Conservation (phyloP, 208 protist species). For the Porcisia deanei region DNA sequence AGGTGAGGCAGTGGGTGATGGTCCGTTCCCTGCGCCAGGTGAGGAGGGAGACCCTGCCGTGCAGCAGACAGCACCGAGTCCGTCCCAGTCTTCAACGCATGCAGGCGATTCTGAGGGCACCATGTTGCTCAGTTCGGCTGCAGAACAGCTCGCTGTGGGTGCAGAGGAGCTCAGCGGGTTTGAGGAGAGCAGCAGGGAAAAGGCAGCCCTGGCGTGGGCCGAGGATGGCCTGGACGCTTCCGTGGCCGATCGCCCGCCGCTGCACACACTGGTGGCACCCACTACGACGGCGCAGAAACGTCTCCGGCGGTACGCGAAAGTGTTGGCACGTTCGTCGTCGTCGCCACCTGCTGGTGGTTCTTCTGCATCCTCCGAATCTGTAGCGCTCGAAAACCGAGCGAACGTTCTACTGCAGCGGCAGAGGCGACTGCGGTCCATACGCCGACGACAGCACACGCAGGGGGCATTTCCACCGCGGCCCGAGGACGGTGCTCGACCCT, state of each 20-base stretch:
- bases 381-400: slow-evolving; percentile 5
- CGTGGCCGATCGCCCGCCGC: slow-evolving; percentile 18
- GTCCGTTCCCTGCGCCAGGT: background rate
- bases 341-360: background rate
- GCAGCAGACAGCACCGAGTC: background rate
- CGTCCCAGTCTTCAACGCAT: background rate
- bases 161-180: slow-evolving; percentile 12
- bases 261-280: slow-evolving; percentile 20
- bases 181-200: slow-evolving; percentile 4
- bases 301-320: slow-evolving; percentile 22
- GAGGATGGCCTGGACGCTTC: slow-evolving; percentile 14
- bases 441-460: background rate
- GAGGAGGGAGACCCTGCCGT: background rate
- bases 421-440: slow-evolving; percentile 13
- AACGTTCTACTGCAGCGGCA: slow-evolving; percentile 25
- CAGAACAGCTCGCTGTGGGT: slow-evolving; percentile 13
- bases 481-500: background rate
- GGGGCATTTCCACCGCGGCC: background rate
- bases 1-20: background rate
- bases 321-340: background rate
- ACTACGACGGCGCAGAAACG: slow-evolving; percentile 17
- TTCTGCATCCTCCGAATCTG: background rate
- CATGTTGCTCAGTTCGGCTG: slow-evolving; percentile 3
- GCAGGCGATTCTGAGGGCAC: background rate
- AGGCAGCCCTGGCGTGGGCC: slow-evolving; percentile 12